Base-by-base conservation (phyloP, 805 yeast species). In the Danielia oregonensis region DNA sequence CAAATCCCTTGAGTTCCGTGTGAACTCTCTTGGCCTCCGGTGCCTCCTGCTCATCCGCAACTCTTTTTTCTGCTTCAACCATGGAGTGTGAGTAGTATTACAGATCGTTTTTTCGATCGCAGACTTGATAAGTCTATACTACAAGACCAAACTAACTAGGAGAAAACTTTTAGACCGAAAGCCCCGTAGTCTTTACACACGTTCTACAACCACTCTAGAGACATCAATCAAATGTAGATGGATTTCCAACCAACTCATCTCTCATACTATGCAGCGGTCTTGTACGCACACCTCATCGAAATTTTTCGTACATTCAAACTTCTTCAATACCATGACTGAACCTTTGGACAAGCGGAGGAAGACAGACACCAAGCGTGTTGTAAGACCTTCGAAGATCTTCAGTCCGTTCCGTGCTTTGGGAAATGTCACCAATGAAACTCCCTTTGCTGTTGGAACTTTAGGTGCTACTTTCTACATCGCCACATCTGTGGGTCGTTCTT, bases 401-500 rank as follows among this genome's bases (percentile, higher is more conserved):
- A 75, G 94, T 14, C 96, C 96, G 0, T 88, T 86, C 56, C 69
- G 96, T 61, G 84, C 74, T 2, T 36, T 93, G 17, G 98, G 98
- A 4, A 79, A 86, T 52, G 95, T 94, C n/a, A 74, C 96, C 18
- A 86, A 86, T 54, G 81, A 76, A 24, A 68, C 73, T 2, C 97
- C 97, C 3, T 86, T 89, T 55, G 85, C 96, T 5, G 68, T 87
- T 14, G 94, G 97, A 17, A 79, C 91, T 2, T 70, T 91, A 39
- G 98, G 98, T 33, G 73, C 86, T 11, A 79, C 95, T 1, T 89
- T 84, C 51, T 84, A 89, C 51, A 77, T 87, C 25, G 95, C 82
- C 12, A 91, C 97, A 0, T 79, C 86, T 29, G 96, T 93, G 15
- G 97, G 97, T 3, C 72, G 79, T 34, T 73, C 91, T 1, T 86